These are phyloP conservation scores for Endocalyx cinctus DNA, from an alignment of 2,329 filamentous ascomycete species.

Conservation along the genomic window DNA sequence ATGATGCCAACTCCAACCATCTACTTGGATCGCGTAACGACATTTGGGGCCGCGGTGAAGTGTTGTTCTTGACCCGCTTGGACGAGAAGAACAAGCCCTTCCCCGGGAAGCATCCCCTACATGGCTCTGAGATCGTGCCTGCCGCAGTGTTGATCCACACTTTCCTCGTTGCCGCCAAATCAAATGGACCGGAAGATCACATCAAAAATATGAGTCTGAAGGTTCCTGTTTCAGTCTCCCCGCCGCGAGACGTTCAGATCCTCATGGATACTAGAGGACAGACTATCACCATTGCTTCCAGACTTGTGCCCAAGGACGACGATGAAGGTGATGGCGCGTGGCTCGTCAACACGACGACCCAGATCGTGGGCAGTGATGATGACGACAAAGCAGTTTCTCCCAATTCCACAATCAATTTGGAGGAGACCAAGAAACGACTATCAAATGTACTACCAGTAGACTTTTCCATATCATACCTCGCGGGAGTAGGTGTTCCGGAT, in stretches of 20 bases:
- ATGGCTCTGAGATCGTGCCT: constrained; percentile 38
- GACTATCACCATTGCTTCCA: constrained; percentile 30
- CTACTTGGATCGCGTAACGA: constrained; percentile 1
- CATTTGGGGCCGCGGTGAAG: constrained; percentile 2
- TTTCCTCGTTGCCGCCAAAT: constrained; percentile 25
- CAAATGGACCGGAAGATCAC: no score
- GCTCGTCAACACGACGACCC: no score
- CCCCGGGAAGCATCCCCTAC: constrained; percentile 28
- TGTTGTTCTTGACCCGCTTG: constrained; percentile 1
- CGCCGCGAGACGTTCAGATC: constrained; percentile 32
- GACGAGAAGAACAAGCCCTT: constrained; percentile 3
- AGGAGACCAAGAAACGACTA: constrained; percentile 23
- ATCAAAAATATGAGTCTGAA: constrained; percentile 29
- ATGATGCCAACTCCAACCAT: constrained; percentile 2
- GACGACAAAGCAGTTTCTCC: not conserved
- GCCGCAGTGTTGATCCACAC: constrained; percentile 37
- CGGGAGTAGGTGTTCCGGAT: constrained; percentile 32
- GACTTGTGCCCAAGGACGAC: constrained; percentile 12
- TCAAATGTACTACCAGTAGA: constrained; percentile 19
- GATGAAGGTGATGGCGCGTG: constrained; percentile 2
- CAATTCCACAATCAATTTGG: constrained; percentile 22
- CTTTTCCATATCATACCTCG: constrained; percentile 35
- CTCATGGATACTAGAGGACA: constrained; percentile 25
- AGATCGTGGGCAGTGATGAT: no score
- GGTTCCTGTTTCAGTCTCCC: constrained; percentile 31